Percentiles rank a stretch among this genome's conserved stretches.
Conservation (phyloP, 1,284 basidiomycete species). For the Boletus sp. region DNA sequence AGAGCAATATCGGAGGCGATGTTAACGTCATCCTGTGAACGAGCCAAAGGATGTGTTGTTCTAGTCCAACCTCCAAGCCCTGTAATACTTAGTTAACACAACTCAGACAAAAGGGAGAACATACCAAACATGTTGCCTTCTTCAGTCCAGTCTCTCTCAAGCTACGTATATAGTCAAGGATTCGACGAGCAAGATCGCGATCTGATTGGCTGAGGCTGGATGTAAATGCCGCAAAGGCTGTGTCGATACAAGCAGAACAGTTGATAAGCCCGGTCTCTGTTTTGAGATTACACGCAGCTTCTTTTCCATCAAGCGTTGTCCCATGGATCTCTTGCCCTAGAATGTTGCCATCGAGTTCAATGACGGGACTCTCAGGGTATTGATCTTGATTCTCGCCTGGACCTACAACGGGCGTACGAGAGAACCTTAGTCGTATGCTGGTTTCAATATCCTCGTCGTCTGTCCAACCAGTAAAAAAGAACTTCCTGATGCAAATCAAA, state of each 20-base stretch:
- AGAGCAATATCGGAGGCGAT: constrained; percentile 55
- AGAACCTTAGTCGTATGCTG: constrained; percentile 48
- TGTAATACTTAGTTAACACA: constrained; percentile 15
- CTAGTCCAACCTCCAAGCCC: constrained; percentile 12
- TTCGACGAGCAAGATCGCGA: constrained; percentile 33
- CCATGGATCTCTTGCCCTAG: constrained; percentile 40
- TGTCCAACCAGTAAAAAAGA: constrained; percentile 29
- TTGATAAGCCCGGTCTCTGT: constrained; percentile 47
- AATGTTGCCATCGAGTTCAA: constrained; percentile 11
- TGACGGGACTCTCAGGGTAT: constrained; percentile 14
- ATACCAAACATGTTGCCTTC: constrained; percentile 46
- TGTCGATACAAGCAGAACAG: constrained; percentile 54
- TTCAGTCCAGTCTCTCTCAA: constrained; percentile 46
- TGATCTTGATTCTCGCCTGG: constrained; percentile 16
- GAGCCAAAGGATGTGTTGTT: constrained; percentile 28
- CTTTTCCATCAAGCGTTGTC: constrained; percentile 37
- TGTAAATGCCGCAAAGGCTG: constrained; percentile 38
- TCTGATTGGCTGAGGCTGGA: constrained; percentile 36
- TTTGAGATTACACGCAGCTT: constrained; percentile 48
- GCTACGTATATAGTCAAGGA: constrained; percentile 42
- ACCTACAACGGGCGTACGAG: constrained; percentile 14
- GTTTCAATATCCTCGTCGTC: constrained; percentile 81
- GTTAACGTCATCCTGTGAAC: constrained; percentile 44
- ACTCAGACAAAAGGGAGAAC: constrained; percentile 21
- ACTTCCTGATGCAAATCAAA: constrained; percentile 1